Conservation (phyloP, 148 eudicot species). For the Diospyros lotus region DNA sequence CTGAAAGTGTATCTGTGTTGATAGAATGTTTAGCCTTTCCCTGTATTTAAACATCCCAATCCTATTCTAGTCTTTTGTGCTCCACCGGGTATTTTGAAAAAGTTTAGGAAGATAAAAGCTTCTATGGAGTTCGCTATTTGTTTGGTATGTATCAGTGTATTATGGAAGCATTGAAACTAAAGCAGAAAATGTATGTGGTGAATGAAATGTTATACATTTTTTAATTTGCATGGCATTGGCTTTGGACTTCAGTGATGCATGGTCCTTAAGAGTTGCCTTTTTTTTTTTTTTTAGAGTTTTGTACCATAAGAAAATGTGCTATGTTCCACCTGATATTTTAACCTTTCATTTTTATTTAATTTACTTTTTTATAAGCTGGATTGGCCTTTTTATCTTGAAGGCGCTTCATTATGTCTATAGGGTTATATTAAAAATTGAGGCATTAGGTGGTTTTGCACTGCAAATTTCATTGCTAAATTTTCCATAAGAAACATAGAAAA, state of each 20-base stretch:
- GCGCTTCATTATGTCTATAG: background rate
- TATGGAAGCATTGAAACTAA: background rate
- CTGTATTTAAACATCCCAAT: too few relatives aligned
- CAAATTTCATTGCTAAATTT: background rate
- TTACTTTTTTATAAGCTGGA: background rate
- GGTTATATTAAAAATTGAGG: conserved; percentile 6
- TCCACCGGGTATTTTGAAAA: background rate
- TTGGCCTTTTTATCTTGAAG: background rate
- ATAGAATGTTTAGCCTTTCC: too few relatives aligned
- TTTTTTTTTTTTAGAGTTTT: background rate
- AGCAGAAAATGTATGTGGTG: background rate
- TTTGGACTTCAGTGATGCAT: background rate
- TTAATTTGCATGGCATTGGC: too few relatives aligned
- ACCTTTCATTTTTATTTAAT: background rate
- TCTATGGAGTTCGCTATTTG: background rate
- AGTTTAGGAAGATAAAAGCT: background rate
- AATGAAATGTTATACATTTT: background rate
- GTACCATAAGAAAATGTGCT: background rate
- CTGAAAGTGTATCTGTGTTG: too few relatives aligned
- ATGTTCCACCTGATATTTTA: background rate
- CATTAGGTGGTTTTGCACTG: background rate
- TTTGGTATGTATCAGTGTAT: background rate
- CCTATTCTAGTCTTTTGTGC: background rate
- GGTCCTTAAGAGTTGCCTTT: background rate
- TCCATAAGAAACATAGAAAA: background rate